Evolutionary conservation across 164 flowering plant genomes (phyloP), one percentile per base, ranked within the genome.

Genomic region (Brasenia schreberi): DNA sequence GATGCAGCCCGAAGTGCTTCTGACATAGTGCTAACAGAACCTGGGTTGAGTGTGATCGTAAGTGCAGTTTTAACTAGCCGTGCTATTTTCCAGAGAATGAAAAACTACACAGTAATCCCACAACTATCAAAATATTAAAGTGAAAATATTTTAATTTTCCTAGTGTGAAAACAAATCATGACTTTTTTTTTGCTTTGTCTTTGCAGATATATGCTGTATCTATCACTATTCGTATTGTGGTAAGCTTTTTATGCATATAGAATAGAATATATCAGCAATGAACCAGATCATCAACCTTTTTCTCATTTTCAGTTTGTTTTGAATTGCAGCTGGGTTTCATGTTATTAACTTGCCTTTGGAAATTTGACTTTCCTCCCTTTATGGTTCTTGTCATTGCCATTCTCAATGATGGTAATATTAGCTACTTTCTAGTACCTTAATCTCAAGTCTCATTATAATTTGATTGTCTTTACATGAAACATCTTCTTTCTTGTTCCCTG

Each of bases 181-280:
- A n/a, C n/a, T n/a, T n/a, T n/a, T n/a, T n/a, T n/a, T n/a, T n/a
- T n/a, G n/a, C n/a, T n/a, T n/a, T n/a, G n/a, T n/a, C n/a, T n/a
- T n/a, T n/a, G n/a, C n/a, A 89, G 97, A 91, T 89, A 10, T 91
- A 91, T 83, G 96, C 96, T 5, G 97, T 91, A 70, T 91, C 97
- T 12, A 89, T 91, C 18, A 91, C 97, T 23, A 91, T 91, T 43
- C 96, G 96, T 84, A 87, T 91, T 67, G 96, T 91, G 87, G 97
- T 90, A 83, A 75, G n/a, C n/a, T n/a, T n/a, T n/a, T n/a, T n/a
- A n/a, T n/a, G n/a, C n/a, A n/a, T n/a, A n/a, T n/a, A n/a, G n/a
- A n/a, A n/a, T n/a, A n/a, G n/a, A n/a, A n/a, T n/a, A n/a, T n/a
- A n/a, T n/a, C n/a, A n/a, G n/a, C n/a, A n/a, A n/a, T n/a, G n/a